Conservation (phyloP, 345 rosid genomes). For the Angophora floribunda region DNA sequence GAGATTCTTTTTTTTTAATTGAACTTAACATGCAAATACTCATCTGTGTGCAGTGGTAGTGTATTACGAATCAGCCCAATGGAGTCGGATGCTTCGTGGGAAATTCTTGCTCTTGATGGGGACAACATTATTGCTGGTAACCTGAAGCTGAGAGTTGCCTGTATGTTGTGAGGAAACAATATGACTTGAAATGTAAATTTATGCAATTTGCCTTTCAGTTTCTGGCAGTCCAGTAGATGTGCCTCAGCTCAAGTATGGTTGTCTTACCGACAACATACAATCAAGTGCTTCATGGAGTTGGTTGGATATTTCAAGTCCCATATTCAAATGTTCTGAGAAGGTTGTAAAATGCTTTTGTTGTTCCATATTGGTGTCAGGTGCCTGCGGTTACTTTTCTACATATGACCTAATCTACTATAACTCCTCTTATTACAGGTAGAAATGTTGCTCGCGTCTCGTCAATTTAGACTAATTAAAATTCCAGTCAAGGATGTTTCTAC, state of each 20-base stretch:
- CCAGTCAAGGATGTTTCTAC: constrained; percentile 53
- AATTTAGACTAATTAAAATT: constrained; percentile 51
- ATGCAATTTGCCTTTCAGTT: constrained; percentile 26
- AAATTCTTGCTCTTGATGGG: constrained; percentile 54
- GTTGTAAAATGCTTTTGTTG: constrained; percentile 7
- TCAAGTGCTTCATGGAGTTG: constrained; percentile 49
- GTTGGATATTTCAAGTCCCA: constrained; percentile 55
- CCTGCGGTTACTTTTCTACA: background rate
- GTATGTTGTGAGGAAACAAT: background rate
- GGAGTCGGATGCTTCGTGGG: constrained; percentile 63
- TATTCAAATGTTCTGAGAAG: constrained; percentile 54
- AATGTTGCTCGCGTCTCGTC: constrained; percentile 43
- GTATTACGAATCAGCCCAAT: constrained; percentile 55
- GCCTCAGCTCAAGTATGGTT: constrained; percentile 71
- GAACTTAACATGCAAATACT: background rate
- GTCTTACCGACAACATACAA: constrained; percentile 21
- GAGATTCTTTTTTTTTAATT: background rate
- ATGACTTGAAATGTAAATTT: background rate
- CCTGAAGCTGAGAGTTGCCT: background rate
- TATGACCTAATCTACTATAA: background rate
- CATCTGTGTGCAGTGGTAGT: constrained; percentile 44
- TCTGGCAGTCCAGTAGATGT: constrained; percentile 77
- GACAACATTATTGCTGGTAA: constrained; percentile 76
- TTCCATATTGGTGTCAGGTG: background rate
- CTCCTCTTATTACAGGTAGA: constrained; percentile 33